Base-by-base conservation (phyloP, 768 basidiomycete genomes). In the Termitomyces sp. region DNA sequence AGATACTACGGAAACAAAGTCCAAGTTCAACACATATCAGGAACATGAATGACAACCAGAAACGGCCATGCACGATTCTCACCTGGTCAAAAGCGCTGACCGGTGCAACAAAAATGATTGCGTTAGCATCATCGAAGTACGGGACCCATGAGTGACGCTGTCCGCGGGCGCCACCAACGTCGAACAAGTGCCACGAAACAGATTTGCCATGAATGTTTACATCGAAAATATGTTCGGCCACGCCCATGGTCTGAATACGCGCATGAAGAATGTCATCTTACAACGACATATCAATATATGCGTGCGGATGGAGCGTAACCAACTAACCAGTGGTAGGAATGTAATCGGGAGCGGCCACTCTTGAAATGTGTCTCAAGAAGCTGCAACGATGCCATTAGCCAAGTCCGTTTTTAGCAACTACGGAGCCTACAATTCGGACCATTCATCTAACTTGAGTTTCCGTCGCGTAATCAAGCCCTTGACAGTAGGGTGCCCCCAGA, bases 161-260 rank as follows among this genome's bases (percentile, higher is more conserved):
- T 33, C 87, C 86, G 59, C 87, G 76, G 46, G 85, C 85, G 58
- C 88, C 87, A 60, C 88, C 86, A 18, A 89, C 86, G 61, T 88
- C 88, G 73, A 75, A 88, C 16, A 89, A 75, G 67, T 86, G 84
- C 87, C 86, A 89, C 15, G 87, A 85, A 13, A 91, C 87, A 30
- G 77, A 73, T 68, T 87, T 91, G 15, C 90, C 89, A 62, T 90
- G 88, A 44, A 92, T 83, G 49, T 87, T 84, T 33, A 93, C 87
- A 56, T 91, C 89, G 64, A 93, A 93, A 33, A 86, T 76, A 64
- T 93, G 91, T 70, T 93, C 91, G 0, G 89, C 81, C 4, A 94
- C 87, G 0, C 91, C 91, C 86, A 94, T 91, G 7, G 91, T 94
- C 68, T 93, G 93, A 55, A 94, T 88, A 37, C 91, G 87, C n/a